Base-by-base conservation (phyloP, 2,329 filamentous ascomycete species). In the Helicocarpus griseus region DNA sequence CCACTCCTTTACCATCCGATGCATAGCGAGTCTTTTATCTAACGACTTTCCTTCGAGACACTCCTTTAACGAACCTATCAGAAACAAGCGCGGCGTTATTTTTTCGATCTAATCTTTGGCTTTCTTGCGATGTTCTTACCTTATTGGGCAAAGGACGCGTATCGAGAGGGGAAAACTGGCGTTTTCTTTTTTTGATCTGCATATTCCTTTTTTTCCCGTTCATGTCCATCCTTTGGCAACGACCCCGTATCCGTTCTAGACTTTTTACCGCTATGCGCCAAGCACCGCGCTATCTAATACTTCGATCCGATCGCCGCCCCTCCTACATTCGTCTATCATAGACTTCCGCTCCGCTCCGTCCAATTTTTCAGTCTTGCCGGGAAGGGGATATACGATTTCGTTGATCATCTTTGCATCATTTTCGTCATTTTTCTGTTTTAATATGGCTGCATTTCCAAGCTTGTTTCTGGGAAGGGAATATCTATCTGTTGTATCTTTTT, bases 11-110 rank as follows among this genome's bases (percentile, higher is more conserved):
- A 31, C 38, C 47, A 28, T 56, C 57, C 54, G 56, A 56, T 57
- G 57, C 54, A 33, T 44, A 48, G 49, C 29, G 53, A 33, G 19
- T 48, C 47, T 28, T 29, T 8, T 53, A 54, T 54, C 53, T 50
- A 54, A 61, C 56, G 56, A 60, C 53, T 65, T 60, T 63, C 54
- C 56, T 61, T 61, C 56, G 19, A 55, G 63, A 63, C 65, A 60
- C 59, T 65, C 63, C 61, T 63, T 64, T 56, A 33, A 54, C 53
- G 58, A 28, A 55, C 49, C 51, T 54, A 52, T 55, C 49, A 52
- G 52, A 56, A 58, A 50, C 57, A 57, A 60, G 59, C 56, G 57
- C 44, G 56, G 55, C 48, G 56, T 56, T 56, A 53, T 41, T 29
- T 41, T 29, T 43, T 14, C n/a, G 26, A 19, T 11, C 8, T 54